Conservation (phyloP, 441 rosid species). For the Syzygium malaccense region DNA sequence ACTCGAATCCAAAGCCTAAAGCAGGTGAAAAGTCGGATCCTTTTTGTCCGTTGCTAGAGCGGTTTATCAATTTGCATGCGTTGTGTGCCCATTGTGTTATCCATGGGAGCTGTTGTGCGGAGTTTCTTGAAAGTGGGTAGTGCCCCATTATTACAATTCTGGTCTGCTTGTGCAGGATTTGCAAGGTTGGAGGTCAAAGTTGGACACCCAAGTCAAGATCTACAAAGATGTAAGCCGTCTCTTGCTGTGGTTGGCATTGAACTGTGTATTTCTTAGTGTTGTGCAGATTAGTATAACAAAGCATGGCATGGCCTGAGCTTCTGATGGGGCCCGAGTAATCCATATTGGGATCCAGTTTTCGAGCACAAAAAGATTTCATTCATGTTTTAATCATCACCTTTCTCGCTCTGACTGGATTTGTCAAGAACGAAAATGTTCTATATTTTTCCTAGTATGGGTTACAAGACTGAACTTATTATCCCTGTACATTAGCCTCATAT, state of each 20-base stretch:
- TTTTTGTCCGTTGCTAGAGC: not conserved
- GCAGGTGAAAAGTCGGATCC: conserved; percentile 35
- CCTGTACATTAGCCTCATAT: not conserved
- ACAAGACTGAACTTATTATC: not conserved
- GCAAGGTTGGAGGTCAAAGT: conserved; percentile 89
- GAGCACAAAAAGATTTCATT: not conserved
- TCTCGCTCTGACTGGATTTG: not conserved
- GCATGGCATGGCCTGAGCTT: not conserved
- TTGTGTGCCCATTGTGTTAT: not conserved
- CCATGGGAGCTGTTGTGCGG: not conserved
- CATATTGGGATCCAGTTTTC: not conserved
- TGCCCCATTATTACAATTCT: not conserved
- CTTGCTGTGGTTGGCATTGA: not conserved
- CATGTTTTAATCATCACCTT: not conserved
- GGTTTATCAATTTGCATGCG: not conserved
- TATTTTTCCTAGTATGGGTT: not conserved
- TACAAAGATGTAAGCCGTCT: conserved; percentile 55
- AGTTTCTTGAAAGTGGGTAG: not conserved
- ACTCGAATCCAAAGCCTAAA: conserved; percentile 78
- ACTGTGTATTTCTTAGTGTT: not conserved
- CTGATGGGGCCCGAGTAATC: not conserved
- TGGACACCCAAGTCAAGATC: conserved; percentile 84
- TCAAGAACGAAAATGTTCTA: not conserved
- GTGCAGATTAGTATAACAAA: not conserved
- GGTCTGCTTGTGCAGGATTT: conserved; percentile 51